Percentiles rank a stretch among this genome's conserved stretches.
Evolutionary conservation across 495 filamentous ascomycete species (phyloP).

Genomic region (Jackrogersella minutella): DNA sequence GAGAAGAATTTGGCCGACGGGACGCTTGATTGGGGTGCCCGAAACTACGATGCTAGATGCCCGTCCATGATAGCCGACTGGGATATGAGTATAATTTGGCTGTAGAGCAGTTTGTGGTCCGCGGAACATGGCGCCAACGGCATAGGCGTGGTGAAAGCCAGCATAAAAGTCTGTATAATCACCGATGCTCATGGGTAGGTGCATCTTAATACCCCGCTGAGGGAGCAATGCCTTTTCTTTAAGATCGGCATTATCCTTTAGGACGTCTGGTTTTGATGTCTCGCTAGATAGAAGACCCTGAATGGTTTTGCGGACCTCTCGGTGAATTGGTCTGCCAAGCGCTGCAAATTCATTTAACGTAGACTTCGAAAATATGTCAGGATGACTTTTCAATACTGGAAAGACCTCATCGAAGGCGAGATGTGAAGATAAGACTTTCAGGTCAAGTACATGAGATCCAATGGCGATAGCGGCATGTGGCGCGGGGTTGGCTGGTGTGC

Average conservation of each 20-base stretch:
- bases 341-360: conserved; percentile 86
- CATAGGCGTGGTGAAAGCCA: conserved; percentile 87
- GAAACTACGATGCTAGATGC: conserved; percentile 81
- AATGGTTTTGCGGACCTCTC: conserved; percentile 74
- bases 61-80: conserved; percentile 88
- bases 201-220: conserved; percentile 69
- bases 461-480: conserved; percentile 80
- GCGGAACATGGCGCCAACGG: conserved; percentile 83
- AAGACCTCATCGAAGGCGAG: conserved; percentile 67
- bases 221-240: conserved; percentile 51
- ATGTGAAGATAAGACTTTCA: conserved; percentile 66
- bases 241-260: conserved; percentile 48
- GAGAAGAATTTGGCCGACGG: conserved; percentile 80
- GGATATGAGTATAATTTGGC: conserved; percentile 89
- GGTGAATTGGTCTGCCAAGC: conserved; percentile 74
- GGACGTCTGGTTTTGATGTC: conserved; percentile 45
- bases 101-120: conserved; percentile 81
- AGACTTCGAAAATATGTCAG: conserved; percentile 69
- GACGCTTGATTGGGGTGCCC: conserved; percentile 76
- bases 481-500: conserved; percentile 58
- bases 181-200: conserved; percentile 87
- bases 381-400: conserved; percentile 63
- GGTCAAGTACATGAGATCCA: conserved; percentile 78
- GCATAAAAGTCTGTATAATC: conserved; percentile 98
- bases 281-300: conserved; percentile 72